phyloP scores from a whole-genome alignment of 2,329 filamentous ascomycete species.

The Stenocarpella maydis region DNA sequence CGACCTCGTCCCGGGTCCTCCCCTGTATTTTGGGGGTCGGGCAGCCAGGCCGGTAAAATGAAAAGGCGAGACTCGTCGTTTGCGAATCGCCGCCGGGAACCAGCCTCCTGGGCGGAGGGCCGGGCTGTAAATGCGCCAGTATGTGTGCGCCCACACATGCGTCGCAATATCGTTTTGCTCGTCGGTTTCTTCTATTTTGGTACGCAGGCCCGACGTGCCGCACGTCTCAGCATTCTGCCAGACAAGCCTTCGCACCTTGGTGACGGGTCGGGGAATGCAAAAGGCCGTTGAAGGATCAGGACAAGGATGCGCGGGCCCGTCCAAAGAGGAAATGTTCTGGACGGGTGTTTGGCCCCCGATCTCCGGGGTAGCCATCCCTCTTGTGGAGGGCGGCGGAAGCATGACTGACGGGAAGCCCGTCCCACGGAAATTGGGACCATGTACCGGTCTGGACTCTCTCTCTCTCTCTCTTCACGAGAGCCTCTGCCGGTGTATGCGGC shows the following conservation, averaged over 20 bases:
- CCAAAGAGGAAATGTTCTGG: conserved; percentile 23
- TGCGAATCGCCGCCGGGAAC: not conserved
- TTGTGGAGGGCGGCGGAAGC: conserved; percentile 21
- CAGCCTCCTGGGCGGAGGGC: not conserved
- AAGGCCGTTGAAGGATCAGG: not conserved
- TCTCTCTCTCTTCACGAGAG: too few species aligned
- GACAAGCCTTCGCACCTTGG: too few species aligned
- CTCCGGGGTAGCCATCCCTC: not conserved
- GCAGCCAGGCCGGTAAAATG: not conserved
- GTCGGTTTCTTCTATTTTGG: conserved; percentile 8
- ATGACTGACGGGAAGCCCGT: conserved; percentile 3
- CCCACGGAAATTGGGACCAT: conserved; percentile 16
- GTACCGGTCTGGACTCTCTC: conserved; percentile 23
- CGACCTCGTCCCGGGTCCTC: not conserved
- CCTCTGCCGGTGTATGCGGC: not conserved
- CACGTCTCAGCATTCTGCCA: conserved; percentile 22
- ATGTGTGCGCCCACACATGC: not conserved
- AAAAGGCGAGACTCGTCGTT: not conserved
- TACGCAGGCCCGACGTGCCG: conserved; percentile 7
- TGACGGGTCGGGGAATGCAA: not conserved
- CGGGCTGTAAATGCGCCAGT: not conserved
- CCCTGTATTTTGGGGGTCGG: not conserved
- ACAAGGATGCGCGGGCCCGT: not conserved
- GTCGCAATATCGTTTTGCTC: not conserved
- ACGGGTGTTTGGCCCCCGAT: conserved; percentile 1